Conservation (phyloP, 441 rosid genomes). For the Melastoma candidum region DNA sequence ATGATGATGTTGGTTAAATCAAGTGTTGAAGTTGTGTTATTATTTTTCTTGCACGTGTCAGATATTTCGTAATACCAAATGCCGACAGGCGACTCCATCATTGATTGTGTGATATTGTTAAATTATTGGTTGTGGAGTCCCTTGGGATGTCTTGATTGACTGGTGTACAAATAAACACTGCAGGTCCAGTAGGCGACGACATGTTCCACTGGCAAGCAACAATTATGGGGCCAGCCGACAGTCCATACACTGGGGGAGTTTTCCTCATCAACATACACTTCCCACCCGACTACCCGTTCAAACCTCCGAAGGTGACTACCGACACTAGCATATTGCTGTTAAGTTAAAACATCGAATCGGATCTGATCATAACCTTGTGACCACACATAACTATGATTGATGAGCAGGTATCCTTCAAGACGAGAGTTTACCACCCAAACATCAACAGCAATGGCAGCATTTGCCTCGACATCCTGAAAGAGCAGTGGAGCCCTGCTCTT, state of each 20-base stretch:
- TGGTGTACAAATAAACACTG: no score
- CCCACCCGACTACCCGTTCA: slow-evolving; percentile 90
- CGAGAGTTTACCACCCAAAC: slow-evolving; percentile 3
- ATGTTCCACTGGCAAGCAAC: slow-evolving; percentile 96
- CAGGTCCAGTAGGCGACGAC: slow-evolving; percentile 88
- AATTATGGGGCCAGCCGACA: slow-evolving; percentile 83
- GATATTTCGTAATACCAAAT: no score
- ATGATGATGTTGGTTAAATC: no score
- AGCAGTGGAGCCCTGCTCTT: slow-evolving; percentile 47
- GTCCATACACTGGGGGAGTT: slow-evolving; percentile 86
- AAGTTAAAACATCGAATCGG: no score
- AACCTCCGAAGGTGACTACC: slow-evolving; percentile 71
- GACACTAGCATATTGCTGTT: no score
- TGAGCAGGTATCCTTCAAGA: slow-evolving; percentile 4
- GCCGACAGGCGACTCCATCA: no score
- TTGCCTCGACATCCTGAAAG: slow-evolving; percentile 28
- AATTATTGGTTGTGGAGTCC: no score
- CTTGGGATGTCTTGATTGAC: no score
- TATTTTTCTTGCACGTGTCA: no score
- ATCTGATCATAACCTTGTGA: not conserved
- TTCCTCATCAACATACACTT: slow-evolving; percentile 83
- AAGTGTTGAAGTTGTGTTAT: no score
- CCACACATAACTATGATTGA: not conserved
- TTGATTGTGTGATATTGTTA: no score
- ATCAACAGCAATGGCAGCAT: slow-evolving; percentile 6